A percentile compares a stretch with the other conserved stretches of the same genome.
These are phyloP conservation scores for Podochytrium sp. DNA, from an alignment of 192 early-diverging fungal species.

Conservation along the genomic window DNA sequence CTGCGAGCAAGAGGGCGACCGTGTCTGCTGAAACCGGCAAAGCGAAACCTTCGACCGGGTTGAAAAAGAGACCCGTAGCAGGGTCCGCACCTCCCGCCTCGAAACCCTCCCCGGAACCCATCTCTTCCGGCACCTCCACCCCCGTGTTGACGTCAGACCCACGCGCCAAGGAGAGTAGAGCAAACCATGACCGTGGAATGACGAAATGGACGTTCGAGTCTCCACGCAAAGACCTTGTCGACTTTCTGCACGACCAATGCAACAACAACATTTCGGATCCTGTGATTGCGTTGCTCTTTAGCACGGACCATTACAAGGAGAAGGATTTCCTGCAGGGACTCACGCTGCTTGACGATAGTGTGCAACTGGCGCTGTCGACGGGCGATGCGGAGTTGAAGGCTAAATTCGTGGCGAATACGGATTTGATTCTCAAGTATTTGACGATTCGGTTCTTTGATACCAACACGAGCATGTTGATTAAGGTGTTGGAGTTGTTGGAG, in stretches of 20 bases:
- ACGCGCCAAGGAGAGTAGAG: constrained; percentile 70
- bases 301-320: constrained; percentile 86
- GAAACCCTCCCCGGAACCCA: constrained; percentile 7
- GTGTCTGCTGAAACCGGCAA: not conserved
- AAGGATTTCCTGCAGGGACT: constrained; percentile 74
- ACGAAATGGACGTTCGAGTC: constrained; percentile 73
- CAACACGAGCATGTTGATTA: constrained; percentile 85
- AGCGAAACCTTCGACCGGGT: not conserved
- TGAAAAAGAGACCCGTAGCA: constrained; percentile 10
- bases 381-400: constrained; percentile 55
- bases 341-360: constrained; percentile 67
- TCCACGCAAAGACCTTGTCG: constrained; percentile 66
- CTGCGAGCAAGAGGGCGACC: constrained; percentile 11
- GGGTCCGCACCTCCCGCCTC: constrained; percentile 11
- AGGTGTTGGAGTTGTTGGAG: constrained; percentile 81
- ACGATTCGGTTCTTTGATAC: constrained; percentile 91
- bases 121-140: not conserved
- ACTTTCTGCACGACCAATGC: constrained; percentile 66
- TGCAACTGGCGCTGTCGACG: constrained; percentile 43
- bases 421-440: constrained; percentile 84
- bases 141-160: constrained; percentile 70
- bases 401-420: constrained; percentile 72
- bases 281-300: constrained; percentile 69
- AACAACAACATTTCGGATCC: constrained; percentile 62
- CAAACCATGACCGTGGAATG: constrained; percentile 68